Evolutionary conservation across 164 flowering plant species (phyloP).

Genomic region (Kalanchoe fedtschenkoi): DNA sequence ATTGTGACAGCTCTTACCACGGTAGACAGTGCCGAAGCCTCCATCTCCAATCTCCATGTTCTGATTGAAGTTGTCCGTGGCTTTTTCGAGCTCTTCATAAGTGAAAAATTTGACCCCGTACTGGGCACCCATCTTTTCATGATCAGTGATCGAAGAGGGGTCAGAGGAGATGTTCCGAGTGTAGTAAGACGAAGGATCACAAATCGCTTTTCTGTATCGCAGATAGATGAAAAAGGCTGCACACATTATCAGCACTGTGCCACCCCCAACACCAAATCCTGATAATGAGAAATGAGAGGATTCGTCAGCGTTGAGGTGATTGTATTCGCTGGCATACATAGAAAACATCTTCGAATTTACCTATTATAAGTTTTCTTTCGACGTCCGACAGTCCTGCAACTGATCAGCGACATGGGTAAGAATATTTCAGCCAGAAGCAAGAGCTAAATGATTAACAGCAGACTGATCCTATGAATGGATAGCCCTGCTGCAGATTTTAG

Average conservation of each 20-base stretch:
- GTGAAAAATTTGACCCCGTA: neutral
- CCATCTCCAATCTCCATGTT: neutral
- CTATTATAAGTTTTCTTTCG: neutral
- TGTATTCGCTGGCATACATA: neutral
- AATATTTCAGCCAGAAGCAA: no score
- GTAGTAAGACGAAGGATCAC: neutral
- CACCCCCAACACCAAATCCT: neutral
- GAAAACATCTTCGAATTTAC: neutral
- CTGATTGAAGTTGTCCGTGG: neutral
- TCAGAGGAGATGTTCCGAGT: neutral
- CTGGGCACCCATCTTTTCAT: neutral
- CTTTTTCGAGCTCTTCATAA: neutral
- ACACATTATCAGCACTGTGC: neutral
- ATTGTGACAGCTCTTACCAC: no score
- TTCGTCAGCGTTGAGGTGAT: neutral
- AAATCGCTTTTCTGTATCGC: neutral
- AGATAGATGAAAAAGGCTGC: neutral
- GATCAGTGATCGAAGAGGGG: neutral
- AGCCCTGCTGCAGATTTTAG: no score
- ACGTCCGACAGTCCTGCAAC: neutral
- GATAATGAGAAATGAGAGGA: neutral
- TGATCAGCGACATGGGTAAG: no score
- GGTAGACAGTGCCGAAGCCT: conserved; percentile 3
- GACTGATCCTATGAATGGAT: no score
- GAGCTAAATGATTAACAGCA: no score